Evolutionary conservation across 108 stramenopile species (phyloP), one percentile per base, ranked within the genome.

Genomic region (Mayamaea pseudoterrestris): DNA sequence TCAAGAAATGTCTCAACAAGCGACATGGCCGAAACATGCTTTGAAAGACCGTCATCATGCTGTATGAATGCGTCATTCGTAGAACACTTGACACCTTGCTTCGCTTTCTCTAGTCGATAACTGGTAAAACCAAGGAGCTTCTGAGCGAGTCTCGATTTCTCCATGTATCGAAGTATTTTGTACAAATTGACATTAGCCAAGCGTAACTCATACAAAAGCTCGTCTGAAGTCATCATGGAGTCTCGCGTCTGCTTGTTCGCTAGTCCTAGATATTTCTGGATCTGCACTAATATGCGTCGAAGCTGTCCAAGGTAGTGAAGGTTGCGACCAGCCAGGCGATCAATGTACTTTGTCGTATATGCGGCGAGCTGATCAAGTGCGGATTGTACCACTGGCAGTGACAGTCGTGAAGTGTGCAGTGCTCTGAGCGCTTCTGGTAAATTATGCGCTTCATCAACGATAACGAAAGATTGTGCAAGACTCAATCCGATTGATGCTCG

Each of bases 381-480:
- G 7, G 55, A 61, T 42, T 71, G 60, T 5, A 60, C 50, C 13
- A 75, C 56, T 17, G 60, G 30, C 21, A 80, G 37, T 3, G 76
- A 51, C 35, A 90, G 16, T 39, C 45, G 37, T 22, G 66, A 65
- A 18, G 78, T 73, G 28, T 70, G 66, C 26, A 90, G 26, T 17
- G 32, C 27, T 5, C 74, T 44, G 29, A 93, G 42, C 14, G 93
- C 83, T 50, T 92, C 91, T 7, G 91, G 85, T 20, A 98, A 27
- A 60, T 99, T 99, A 57, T 99, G 98, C 3, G 96, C 98, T 60
- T 99, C 98, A 55, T 99, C 98, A 30, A 97, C 54, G 13, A 99
- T 57, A 5, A 99, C 80, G 7, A 99, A 60, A 7, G 67, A 71
- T 43, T 80, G 68, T 20, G 66, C 45, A 24, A 98, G 52, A 14